phyloP scores from a whole-genome alignment of 352 stramenopile genomes.

The Pythium scleroteichum region DNA sequence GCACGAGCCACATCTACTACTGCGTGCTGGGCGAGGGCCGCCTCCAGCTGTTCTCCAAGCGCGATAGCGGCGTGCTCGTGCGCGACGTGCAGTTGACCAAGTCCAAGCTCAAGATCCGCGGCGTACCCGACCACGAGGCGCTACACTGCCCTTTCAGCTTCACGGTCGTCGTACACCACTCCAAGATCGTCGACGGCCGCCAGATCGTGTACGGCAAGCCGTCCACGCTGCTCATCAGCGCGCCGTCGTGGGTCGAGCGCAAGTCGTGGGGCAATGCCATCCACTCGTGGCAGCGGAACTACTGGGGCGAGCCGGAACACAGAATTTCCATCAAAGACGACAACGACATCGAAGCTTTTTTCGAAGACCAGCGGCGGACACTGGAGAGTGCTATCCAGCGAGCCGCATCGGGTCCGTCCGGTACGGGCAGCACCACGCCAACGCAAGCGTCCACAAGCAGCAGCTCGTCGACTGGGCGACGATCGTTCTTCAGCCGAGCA shows the following conservation, averaged over 20 bases:
- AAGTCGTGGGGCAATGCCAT: constrained; percentile 88
- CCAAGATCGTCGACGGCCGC: constrained; percentile 70
- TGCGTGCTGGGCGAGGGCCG: constrained; percentile 74
- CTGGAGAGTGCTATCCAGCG: constrained; percentile 27
- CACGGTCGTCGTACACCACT: constrained; percentile 65
- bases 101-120: constrained; percentile 78
- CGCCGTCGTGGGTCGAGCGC: constrained; percentile 72
- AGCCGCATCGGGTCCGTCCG: constrained; percentile 22
- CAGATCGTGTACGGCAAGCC: constrained; percentile 65
- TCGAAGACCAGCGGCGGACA: constrained; percentile 61
- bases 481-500: constrained; percentile 52
- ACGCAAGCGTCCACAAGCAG: constrained; percentile 20
- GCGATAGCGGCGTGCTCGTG: constrained; percentile 65
- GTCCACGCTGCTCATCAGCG: constrained; percentile 58
- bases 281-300: constrained; percentile 85
- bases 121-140: constrained; percentile 68
- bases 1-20: constrained; percentile 68
- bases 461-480: constrained; percentile 16
- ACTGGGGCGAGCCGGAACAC: constrained; percentile 83
- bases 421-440: constrained; percentile 19
- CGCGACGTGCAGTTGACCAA: constrained; percentile 66
- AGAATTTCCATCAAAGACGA: constrained; percentile 40
- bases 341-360: constrained; percentile 74
- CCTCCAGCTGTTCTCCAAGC: constrained; percentile 71
- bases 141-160: constrained; percentile 78